Evolutionary conservation across 805 yeast genomes (phyloP), one percentile per base, ranked within the genome.

Genomic region (Grigorovia yakushimaensis): DNA sequence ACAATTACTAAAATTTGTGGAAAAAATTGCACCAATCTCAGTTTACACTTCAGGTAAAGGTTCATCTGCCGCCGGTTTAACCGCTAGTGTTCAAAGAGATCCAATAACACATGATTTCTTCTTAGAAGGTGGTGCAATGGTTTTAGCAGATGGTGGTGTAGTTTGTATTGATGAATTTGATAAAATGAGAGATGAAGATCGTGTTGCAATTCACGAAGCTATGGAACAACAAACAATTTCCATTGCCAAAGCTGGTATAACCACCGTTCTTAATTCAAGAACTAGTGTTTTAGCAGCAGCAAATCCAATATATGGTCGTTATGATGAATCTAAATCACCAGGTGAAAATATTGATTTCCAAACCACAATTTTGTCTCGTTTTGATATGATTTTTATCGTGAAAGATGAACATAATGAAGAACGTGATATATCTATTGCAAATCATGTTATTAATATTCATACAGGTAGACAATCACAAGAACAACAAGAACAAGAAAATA

Each of bases 141-240:
- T 93, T n/a, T 72, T 93, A 44, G 98, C 99, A 0, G 98, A 93
- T 69, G 98, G 98, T 38, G 99, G 99, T 54, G 97, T 93, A 44
- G 97, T 91, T 43, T 93, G 98, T 75, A 93, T 93, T 61, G 99
- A 93, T 72, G 99, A 93, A 74, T 93, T 93, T 62, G 99, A 93
- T 67, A 93, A 93, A 73, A 93, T 93, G 99, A 77, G 98, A 64
- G 99, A 93, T 61, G 98, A 93, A 64, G 98, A 93, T 67, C 77
- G 99, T 62, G 98, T 93, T 37, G 98, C 98, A 0, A 93, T 93
- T 55, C 99, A 93, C 67, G 99, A 93, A 73, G 98, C 98, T 11
- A 93, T 93, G 99, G 99, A 93, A 71, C 99, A 93, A 68, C 99
- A 93, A 68, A 93, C 98, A 0, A 93, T 93, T 50, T 91, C 98